These are phyloP conservation scores for Amphibolis antarctica DNA, from an alignment of 106 monocot genomes.

Conservation along the genomic window DNA sequence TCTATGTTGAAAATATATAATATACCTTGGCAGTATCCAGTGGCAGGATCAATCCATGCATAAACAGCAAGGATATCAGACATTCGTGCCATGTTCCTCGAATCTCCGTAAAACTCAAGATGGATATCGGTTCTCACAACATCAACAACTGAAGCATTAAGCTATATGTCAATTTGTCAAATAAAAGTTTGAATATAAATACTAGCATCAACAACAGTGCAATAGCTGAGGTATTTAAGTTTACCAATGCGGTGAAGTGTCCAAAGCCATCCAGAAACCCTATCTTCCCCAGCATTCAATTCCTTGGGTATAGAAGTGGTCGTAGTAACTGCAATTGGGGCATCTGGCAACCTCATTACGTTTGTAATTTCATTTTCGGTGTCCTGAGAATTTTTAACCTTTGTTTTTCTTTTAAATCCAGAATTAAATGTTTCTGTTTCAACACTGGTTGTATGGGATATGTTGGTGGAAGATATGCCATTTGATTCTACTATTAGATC, in stretches of 20 bases:
- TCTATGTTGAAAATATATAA: not conserved
- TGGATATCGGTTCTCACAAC: constrained; percentile 95
- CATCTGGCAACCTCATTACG: constrained; percentile 38
- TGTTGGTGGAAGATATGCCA: constrained; percentile 13
- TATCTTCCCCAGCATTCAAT: constrained; percentile 29
- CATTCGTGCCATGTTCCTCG: constrained; percentile 99
- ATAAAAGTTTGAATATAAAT: not conserved
- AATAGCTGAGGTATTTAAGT: not conserved
- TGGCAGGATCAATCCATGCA: constrained; percentile 99
- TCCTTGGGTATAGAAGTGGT: constrained; percentile 25
- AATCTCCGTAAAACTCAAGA: constrained; percentile 92
- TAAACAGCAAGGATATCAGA: constrained; percentile 99
- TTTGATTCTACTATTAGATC: constrained; percentile 61
- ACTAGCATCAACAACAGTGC: not conserved
- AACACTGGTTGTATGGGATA: constrained; percentile 22
- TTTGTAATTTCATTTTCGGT: constrained; percentile 26
- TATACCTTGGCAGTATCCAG: constrained; percentile 95
- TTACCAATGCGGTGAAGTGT: constrained; percentile 96
- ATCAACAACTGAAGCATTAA: constrained; percentile 70
- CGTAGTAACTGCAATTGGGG: constrained; percentile 22
- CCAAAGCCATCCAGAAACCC: constrained; percentile 97
- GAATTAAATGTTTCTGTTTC: constrained; percentile 24
- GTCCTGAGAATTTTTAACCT: constrained; percentile 16
- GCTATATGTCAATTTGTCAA: constrained; percentile 1
- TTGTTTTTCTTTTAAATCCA: constrained; percentile 9